Percentiles rank a stretch among this genome's conserved stretches.
phyloP scores from a whole-genome alignment of 2,329 filamentous ascomycete species.

The Scedosporium aurantiacum region DNA sequence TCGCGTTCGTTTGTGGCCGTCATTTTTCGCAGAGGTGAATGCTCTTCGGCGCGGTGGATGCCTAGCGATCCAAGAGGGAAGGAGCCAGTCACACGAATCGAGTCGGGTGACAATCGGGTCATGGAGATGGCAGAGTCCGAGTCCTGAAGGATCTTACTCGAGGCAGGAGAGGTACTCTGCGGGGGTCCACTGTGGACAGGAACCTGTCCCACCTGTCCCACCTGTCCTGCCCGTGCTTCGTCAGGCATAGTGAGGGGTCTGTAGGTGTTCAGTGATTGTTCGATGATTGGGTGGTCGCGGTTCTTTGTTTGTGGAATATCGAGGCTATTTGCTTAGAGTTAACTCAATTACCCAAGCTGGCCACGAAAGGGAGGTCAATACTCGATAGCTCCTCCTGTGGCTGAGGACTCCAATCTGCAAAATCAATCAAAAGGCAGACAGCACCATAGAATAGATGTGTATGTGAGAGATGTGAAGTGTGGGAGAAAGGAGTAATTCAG shows the following conservation, averaged over 20 bases:
- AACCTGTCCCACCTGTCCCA: not conserved
- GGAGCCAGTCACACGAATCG: conserved; percentile 26
- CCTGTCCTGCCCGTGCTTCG: not conserved
- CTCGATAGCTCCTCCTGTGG: too few species aligned
- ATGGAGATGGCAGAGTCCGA: conserved; percentile 4
- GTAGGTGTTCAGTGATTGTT: too few species aligned
- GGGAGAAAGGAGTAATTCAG: too few species aligned
- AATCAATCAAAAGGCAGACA: too few species aligned
- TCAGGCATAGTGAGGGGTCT: not conserved
- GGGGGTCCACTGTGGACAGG: not conserved
- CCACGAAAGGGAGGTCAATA: too few species aligned
- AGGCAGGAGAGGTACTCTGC: not conserved
- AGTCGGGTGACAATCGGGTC: conserved; percentile 21
- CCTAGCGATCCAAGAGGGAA: conserved; percentile 31
- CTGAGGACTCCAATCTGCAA: too few species aligned
- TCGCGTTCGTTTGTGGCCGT: conserved; percentile 5
- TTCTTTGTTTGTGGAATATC: too few species aligned
- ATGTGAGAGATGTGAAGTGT: too few species aligned
- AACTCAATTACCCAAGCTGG: too few species aligned
- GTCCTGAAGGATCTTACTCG: not conserved
- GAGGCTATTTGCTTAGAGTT: too few species aligned
- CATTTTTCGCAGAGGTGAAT: not conserved
- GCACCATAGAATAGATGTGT: too few species aligned
- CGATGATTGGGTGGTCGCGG: too few species aligned
- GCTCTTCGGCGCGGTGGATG: conserved; percentile 17